Evolutionary conservation across 495 filamentous ascomycete species (phyloP), one percentile per base, ranked within the genome.

Genomic region (Lophiotrema nucula): DNA sequence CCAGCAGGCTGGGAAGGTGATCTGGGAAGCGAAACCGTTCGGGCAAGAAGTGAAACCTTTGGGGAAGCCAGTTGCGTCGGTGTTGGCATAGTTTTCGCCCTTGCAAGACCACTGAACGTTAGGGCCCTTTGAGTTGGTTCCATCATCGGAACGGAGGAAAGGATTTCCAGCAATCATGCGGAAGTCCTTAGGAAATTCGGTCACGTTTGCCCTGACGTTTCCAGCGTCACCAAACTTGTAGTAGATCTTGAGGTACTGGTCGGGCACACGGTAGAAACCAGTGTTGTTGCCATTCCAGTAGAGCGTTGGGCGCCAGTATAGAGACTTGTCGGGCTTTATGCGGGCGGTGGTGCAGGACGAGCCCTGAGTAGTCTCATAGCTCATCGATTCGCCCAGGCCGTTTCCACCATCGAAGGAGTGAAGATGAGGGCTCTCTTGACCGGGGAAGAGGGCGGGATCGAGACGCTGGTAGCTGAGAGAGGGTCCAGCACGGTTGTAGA

Each of bases 351-450:
- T 65, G 57, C 62, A 65, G 6, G 43, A 39, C 4, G 51, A 56
- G 4, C 26, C 48, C 35, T 65, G 62, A 0, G 56, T 60, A 21
- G 51, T 50, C 6, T 54, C 56, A 19, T 56, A 60, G 12, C 16
- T 43, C 52, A 60, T 60, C 8, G 23, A 19, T 31, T 50, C 51
- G 24, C 51, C 51, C 11, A 65, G 52, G 8, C 23, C 50, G 19
- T 65, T 60, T 16, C 62, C 62, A 47, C 62, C 62, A 45, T 65
- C 62, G 47, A 65, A 65, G 12, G 62, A 65, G 45, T 65, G 62
- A 38, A 65, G 47, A 56, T 65, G 62, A 24, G 56, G 56, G 28
- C 56, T 60, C 35, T 60, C 39, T 13, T 19, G 26, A 21, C 62
- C 62, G 24, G 62, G 62, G 21, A 33, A 56, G 5, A 65, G 26